Evolutionary conservation across 768 basidiomycete genomes (phyloP).

Genomic region (Mycena maculata): DNA sequence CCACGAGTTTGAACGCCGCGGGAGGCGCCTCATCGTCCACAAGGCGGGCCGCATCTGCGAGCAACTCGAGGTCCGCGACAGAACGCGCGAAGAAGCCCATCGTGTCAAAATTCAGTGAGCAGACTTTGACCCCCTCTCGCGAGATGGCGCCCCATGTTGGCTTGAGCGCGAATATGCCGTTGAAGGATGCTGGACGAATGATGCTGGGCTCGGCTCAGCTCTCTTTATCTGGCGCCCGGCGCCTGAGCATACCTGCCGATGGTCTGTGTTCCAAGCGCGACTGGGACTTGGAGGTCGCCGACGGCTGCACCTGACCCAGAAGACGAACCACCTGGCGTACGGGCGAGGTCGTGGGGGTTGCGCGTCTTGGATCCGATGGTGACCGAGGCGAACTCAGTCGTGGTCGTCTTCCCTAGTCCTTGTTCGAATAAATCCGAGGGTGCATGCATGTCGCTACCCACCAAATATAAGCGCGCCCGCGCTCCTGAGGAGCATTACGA

Average conservation of each 20-base stretch:
- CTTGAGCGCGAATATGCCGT: slow-evolving; percentile 32
- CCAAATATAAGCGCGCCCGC: slow-evolving; percentile 35
- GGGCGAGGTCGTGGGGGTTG: slow-evolving; percentile 28
- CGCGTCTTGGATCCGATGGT: slow-evolving; percentile 29
- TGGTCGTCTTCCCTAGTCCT: slow-evolving; percentile 29
- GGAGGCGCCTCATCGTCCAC: slow-evolving; percentile 24
- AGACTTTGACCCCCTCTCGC: slow-evolving; percentile 31
- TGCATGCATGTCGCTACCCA: neutral
- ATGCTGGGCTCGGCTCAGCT: slow-evolving; percentile 12
- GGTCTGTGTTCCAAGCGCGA: slow-evolving; percentile 35
- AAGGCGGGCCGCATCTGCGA: slow-evolving; percentile 30
- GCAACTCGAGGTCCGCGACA: slow-evolving; percentile 31
- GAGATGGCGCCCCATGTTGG: slow-evolving; percentile 37
- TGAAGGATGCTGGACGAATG: slow-evolving; percentile 35
- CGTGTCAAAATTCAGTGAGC: slow-evolving; percentile 34
- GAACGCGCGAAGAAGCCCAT: slow-evolving; percentile 33
- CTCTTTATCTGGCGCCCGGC: too few species aligned
- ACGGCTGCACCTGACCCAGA: slow-evolving; percentile 36
- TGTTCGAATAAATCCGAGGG: neutral
- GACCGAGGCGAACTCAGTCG: slow-evolving; percentile 32
- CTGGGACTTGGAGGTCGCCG: slow-evolving; percentile 34
- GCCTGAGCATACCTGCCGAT: slow-evolving; percentile 26
- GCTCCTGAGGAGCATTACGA: slow-evolving; percentile 29
- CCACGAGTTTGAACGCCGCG: slow-evolving; percentile 16
- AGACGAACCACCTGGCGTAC: slow-evolving; percentile 36